Percentiles rank a stretch among this genome's conserved stretches.
Conservation (phyloP, 1,284 basidiomycete species). For the Austroboletus niveus region DNA sequence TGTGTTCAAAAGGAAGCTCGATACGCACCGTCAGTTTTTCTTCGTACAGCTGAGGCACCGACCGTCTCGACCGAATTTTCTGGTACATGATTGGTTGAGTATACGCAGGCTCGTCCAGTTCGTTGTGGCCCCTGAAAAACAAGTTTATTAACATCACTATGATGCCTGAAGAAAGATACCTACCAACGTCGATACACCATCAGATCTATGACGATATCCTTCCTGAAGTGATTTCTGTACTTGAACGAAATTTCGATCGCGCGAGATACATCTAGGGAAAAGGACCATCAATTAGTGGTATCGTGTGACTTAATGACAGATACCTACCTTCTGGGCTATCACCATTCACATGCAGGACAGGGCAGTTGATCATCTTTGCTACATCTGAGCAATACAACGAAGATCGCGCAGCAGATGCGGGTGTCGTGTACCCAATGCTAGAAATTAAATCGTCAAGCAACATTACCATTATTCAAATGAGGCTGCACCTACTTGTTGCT, state of each 20-base stretch:
- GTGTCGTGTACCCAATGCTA: constrained; percentile 90
- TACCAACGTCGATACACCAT: constrained; percentile 85
- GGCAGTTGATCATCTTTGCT: constrained; percentile 87
- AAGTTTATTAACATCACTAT: not conserved
- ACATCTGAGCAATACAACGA: constrained; percentile 88
- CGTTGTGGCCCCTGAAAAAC: constrained; percentile 72
- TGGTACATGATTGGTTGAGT: constrained; percentile 91
- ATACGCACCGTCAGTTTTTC: constrained; percentile 65
- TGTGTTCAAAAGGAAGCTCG: not conserved
- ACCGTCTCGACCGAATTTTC: constrained; percentile 72
- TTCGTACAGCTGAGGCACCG: constrained; percentile 82
- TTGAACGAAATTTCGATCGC: constrained; percentile 80
- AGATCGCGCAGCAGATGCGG: constrained; percentile 77
- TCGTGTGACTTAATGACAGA: constrained; percentile 5
- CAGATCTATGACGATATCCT: constrained; percentile 86
- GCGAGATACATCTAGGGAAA: constrained; percentile 62
- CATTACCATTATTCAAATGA: not conserved
- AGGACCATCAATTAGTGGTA: not conserved
- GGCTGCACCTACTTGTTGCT: constrained; percentile 51
- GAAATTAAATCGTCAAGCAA: not conserved
- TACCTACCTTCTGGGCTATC: constrained; percentile 80
- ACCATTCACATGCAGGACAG: constrained; percentile 89
- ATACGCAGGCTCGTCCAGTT: constrained; percentile 87
- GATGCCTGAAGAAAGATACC: constrained; percentile 13
- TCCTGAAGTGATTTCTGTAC: constrained; percentile 82